Evolutionary conservation across 257 asterid genomes (phyloP).

Genomic region (Solanum sejunctum): DNA sequence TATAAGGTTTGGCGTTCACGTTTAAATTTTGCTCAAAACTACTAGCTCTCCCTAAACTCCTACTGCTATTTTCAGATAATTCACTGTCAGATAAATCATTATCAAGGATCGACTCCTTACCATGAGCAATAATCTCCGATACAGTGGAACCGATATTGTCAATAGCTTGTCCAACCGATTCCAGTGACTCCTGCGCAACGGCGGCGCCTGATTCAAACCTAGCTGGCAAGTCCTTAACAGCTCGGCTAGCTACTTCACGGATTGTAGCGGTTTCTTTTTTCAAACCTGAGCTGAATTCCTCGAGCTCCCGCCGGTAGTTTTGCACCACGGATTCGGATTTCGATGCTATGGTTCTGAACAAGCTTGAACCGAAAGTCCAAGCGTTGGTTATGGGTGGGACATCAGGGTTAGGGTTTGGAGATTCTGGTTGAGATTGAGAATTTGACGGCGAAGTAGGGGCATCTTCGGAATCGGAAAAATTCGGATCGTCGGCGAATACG

Average conservation of each 20-base stretch:
- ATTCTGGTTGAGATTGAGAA: constrained; percentile 11
- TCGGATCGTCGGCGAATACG: constrained; percentile 48
- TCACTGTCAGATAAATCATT: constrained; percentile 16
- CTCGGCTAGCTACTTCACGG: constrained; percentile 69
- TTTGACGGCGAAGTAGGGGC: constrained; percentile 17
- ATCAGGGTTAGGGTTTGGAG: constrained; percentile 15
- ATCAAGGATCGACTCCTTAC: constrained; percentile 46
- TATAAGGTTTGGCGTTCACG: constrained; percentile 44
- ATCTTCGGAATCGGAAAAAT: constrained; percentile 16
- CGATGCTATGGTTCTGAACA: constrained; percentile 48
- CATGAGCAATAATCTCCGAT: constrained; percentile 38
- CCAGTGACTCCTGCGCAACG: constrained; percentile 74
- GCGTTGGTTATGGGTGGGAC: constrained; percentile 9
- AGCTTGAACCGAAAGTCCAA: constrained; percentile 55
- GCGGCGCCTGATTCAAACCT: constrained; percentile 81
- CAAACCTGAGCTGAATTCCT: constrained; percentile 64
- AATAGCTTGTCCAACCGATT: constrained; percentile 74
- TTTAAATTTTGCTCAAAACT: constrained; percentile 12
- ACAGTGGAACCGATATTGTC: constrained; percentile 58
- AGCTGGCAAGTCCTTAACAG: constrained; percentile 57
- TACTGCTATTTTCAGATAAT: constrained; percentile 11
- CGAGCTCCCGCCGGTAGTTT: constrained; percentile 61
- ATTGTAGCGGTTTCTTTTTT: constrained; percentile 53
- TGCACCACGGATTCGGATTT: constrained; percentile 66
- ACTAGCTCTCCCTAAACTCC: neutral